A percentile compares a stretch with the other conserved stretches of the same genome.
Conservation (phyloP, 139 green algal genomes). For the Zygnema circumcarinatum region DNA sequence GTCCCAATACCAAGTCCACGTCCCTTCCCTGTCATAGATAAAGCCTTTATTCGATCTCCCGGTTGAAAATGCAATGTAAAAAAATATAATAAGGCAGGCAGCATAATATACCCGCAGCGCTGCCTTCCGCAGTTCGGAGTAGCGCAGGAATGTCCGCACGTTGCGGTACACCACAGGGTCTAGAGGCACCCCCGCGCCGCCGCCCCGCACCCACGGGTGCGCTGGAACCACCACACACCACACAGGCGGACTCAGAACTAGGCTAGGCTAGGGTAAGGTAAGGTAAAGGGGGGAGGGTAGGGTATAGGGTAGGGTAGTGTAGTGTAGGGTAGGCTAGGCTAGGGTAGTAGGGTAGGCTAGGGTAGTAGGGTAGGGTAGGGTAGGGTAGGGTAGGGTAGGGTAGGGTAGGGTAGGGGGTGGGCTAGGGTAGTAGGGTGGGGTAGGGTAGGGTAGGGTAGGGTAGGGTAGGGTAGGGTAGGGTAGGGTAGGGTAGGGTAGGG, state of each 20-base stretch:
- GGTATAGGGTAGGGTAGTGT: neutral
- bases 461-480: too few species aligned
- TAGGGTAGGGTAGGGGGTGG: too few species aligned
- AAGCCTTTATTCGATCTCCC: neutral
- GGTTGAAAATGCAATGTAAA: neutral
- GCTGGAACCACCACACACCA: neutral
- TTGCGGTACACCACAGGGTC: slow-evolving; percentile 16
- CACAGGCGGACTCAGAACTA: neutral
- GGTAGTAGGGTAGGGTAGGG: too few species aligned
- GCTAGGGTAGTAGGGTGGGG: too few species aligned
- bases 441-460: too few species aligned
- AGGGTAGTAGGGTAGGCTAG: too few species aligned
- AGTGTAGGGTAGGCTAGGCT: too few species aligned
- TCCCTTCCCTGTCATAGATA: too few species aligned
- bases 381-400: too few species aligned
- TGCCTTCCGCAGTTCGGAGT: neutral
- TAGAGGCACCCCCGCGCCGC: neutral
- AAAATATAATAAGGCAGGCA: neutral
- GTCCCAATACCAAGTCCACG: too few species aligned
- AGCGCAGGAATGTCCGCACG: slow-evolving; percentile 26
- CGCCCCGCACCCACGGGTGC: slow-evolving; percentile 38
- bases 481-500: too few species aligned
- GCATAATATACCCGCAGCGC: slow-evolving; percentile 29
- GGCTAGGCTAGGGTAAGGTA: neutral
- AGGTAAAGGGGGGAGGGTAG: neutral